Base-by-base conservation (phyloP, 1,284 basidiomycete species). In the Pyrrhoderma noxium region DNA sequence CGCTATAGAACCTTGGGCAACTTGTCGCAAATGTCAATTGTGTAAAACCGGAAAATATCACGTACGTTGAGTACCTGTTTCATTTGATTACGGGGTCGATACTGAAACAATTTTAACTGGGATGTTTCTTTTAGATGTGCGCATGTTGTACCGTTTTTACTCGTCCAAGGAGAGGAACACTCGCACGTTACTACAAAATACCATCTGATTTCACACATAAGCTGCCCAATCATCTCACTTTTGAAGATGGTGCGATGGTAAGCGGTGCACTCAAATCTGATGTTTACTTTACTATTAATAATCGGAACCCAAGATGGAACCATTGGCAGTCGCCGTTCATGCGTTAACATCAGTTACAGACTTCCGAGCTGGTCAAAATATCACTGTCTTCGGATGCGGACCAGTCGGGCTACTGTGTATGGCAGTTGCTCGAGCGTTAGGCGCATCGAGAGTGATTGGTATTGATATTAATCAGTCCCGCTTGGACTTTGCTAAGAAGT, bases 341-440 rank as follows among this genome's bases (percentile, higher is more conserved):
- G 85, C 89, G 1, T 85, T 96, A 23, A 77, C 81, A 42, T 88
- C 78, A 59, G 74, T 93, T 37, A 93, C 85, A 19, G 70, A 76
- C 37, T 74, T 96, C 64, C 79, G 77, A 47, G 72, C 85, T 27
- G 80, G 80, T 61, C 80, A 89, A 65, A 80, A 79, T 40, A 79
- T 92, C 55, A 79, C 78, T 19, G 73, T 97, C 52, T 93, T 95
- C 60, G 85, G 85, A 19, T 94, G 93, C 54, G 94, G 95, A 1
- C 94, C 94, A 7, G 89, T 97, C 56, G 93, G 93, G 25, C 75
- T 97, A 16, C 79, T 97, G 34, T 87, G 83, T 64, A 93, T 94
- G 82, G 93, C 90, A 2, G 92, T 93, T 21, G 91, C 92, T 25
- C 91, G 86, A 64, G 93, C 91, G 2, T 72, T 94, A 48, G 92